phyloP scores from a whole-genome alignment of 768 basidiomycete species.

The Leccinum longicurvipes region DNA sequence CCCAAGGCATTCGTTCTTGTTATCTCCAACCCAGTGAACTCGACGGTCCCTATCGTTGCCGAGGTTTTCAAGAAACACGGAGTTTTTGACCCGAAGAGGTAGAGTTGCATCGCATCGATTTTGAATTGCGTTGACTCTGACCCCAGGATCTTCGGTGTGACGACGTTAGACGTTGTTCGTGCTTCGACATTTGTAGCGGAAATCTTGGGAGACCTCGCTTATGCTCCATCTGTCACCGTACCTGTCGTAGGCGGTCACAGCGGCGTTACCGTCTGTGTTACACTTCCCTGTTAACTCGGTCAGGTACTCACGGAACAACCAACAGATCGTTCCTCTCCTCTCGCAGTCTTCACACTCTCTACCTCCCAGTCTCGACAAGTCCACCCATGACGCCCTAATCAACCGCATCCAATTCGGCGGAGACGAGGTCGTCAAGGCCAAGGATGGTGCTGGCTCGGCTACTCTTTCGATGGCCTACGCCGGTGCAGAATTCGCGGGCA shows the following conservation, averaged over 20 bases:
- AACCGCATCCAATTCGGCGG: constrained; percentile 94
- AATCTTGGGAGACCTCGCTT: constrained; percentile 59
- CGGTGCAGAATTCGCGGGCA: constrained; percentile 83
- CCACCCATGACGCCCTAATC: constrained; percentile 56
- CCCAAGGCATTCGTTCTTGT: constrained; percentile 94
- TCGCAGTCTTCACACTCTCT: constrained; percentile 84
- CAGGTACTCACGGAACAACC: constrained; percentile 6
- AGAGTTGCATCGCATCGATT: constrained; percentile 11
- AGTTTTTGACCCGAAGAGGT: constrained; percentile 92
- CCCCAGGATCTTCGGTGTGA: constrained; percentile 90
- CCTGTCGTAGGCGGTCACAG: constrained; percentile 96
- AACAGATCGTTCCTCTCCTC: constrained; percentile 86
- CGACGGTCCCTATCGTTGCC: constrained; percentile 94
- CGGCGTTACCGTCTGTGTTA: constrained; percentile 70
- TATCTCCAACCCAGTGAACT: constrained; percentile 99
- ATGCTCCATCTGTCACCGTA: constrained; percentile 62
- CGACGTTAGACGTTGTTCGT: constrained; percentile 95
- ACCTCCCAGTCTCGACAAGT: constrained; percentile 50
- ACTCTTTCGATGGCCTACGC: constrained; percentile 98
- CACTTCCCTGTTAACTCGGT: not conserved
- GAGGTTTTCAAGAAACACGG: constrained; percentile 93
- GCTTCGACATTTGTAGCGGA: constrained; percentile 95
- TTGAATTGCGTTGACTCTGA: not conserved
- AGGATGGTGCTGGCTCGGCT: constrained; percentile 86
- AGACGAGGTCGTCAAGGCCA: constrained; percentile 98